Percentiles rank a stretch among this genome's conserved stretches.
These are phyloP conservation scores for Aspergillus eucalypticola DNA, from an alignment of 2,329 filamentous ascomycete species.

Conservation along the genomic window DNA sequence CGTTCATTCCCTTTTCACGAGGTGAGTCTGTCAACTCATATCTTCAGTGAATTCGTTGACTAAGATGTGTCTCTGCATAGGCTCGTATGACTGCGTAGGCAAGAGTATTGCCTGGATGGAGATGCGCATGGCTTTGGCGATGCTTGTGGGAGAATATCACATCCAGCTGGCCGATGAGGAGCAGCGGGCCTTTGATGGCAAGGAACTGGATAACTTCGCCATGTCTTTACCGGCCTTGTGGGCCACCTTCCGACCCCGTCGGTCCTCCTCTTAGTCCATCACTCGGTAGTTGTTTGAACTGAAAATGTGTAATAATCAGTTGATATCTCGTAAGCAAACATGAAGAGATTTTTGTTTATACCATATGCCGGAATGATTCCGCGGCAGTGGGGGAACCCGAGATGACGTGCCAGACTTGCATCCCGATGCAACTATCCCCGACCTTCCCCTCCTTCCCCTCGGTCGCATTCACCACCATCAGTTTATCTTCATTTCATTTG, in stretches of 20 bases:
- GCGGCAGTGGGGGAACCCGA: background rate
- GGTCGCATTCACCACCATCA: background rate
- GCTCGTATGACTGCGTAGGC: background rate
- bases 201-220: background rate
- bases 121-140: background rate
- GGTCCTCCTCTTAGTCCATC: too few species aligned
- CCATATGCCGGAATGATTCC: background rate
- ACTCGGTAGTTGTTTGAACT: too few species aligned
- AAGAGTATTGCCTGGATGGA: background rate
- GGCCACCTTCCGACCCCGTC: background rate
- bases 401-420: background rate
- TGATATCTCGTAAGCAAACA: background rate
- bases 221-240: background rate
- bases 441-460: background rate
- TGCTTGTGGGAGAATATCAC: background rate
- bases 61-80: background rate
- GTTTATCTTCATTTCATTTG: background rate
- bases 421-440: background rate
- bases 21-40: background rate
- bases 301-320: background rate
- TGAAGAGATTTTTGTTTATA: background rate
- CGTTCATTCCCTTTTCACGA: background rate
- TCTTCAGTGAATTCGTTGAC: background rate
- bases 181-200: background rate
- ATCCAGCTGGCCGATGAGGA: background rate